phyloP scores from a whole-genome alignment of 2,329 filamentous ascomycete genomes.

The Cytospora piceicola region DNA sequence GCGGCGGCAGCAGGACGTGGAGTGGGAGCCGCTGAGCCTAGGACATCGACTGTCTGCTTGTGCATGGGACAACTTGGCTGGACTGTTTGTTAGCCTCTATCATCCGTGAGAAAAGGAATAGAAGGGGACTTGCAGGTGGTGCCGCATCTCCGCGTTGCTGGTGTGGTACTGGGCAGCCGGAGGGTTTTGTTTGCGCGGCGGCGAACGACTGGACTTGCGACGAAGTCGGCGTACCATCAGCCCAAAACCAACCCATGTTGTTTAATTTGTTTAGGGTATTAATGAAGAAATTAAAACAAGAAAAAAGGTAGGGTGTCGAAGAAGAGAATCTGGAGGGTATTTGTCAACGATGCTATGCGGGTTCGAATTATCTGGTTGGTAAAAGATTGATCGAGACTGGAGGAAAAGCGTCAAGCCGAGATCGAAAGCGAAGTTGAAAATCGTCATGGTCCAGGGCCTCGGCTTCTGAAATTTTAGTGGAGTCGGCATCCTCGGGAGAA shows the following conservation, averaged over 20 bases:
- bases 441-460: conserved; percentile 18
- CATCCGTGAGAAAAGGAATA: neutral
- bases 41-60: conserved; percentile 54
- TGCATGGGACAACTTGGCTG: conserved; percentile 63
- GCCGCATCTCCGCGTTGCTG: conserved; percentile 37
- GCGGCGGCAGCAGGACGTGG: conserved; percentile 37
- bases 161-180: conserved; percentile 32
- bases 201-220: conserved; percentile 30
- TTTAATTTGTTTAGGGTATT: neutral
- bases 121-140: conserved; percentile 46
- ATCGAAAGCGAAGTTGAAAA: conserved; percentile 4
- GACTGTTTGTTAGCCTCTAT: conserved; percentile 32
- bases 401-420: conserved; percentile 2
- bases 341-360: neutral
- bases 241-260: conserved; percentile 68
- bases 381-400: conserved; percentile 24
- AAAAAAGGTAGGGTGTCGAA: neutral
- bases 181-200: conserved; percentile 21
- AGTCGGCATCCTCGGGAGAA: conserved; percentile 18
- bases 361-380: conserved; percentile 2
- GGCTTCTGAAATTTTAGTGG: conserved; percentile 26
- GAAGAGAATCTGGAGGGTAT: neutral
- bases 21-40: conserved; percentile 41
- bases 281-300: neutral
- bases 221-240: conserved; percentile 49